Evolutionary conservation across 75 land plant species (phyloP), one percentile per base, ranked within the genome.

Genomic region (Ceratopteris richardii): DNA sequence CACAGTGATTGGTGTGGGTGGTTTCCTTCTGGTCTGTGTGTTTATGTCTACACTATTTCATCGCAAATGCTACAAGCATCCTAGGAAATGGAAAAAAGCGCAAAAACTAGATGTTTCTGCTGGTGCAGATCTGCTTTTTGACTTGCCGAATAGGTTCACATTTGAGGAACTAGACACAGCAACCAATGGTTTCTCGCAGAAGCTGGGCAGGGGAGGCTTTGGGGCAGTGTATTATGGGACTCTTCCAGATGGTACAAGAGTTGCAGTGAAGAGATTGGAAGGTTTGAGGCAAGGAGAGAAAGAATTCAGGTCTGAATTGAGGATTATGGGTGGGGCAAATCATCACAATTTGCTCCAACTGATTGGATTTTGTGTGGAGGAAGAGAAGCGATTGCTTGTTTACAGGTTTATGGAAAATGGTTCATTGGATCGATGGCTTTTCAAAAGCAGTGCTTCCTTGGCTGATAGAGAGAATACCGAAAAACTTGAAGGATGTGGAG

Each of bases 261-360:
- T 70, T 29, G 96, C 91, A 3, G 91, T 90, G 53, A 90, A 90
- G 57, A 80, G 69, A 36, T 60, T 90, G 0, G 96, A 90, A 39
- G 87, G 84, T 5, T 75, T 83, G 42, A 79, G 69, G 46, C 96
- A 90, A 65, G 72, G 72, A 9, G 67, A 69, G 30, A 69, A 69
- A 33, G 68, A 69, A 40, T 69, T 69, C 52, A 56, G 33, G 31
- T 43, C 72, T 1, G 72, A 69, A 48, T 53, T 64, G 18, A 60
- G 60, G 20, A 70, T 66, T 1, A 26, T 70, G 21, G 73, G 73
- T 39, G 43, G 33, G 41, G 66, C 58, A 57, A 61, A 71, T 24
- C 74, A 71, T 29, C 37, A 51, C 54, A 71, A 71, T 58, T 56
- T 71, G 30, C 70, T 71, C 2, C 70, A 52, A 26, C 23, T 71